A percentile compares a stretch with the other conserved stretches of the same genome.
These are phyloP conservation scores for Microstegium vimineum DNA, from an alignment of 176 grass and related monocot genomes.

Conservation along the genomic window DNA sequence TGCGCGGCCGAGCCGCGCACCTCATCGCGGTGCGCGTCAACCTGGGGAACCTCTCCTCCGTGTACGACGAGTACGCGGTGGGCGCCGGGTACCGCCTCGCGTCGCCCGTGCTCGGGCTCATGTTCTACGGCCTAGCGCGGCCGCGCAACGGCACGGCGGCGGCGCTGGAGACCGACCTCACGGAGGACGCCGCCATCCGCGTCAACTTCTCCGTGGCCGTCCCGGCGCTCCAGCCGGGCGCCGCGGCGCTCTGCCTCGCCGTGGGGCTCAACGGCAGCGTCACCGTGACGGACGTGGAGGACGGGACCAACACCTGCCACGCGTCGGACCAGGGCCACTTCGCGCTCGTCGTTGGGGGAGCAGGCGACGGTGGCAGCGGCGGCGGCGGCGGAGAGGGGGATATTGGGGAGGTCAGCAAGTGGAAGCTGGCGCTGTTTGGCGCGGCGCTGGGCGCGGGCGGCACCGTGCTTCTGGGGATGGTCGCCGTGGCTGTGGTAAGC, in stretches of 20 bases:
- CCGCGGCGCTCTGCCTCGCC: conserved; percentile 56
- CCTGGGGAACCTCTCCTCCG: conserved; percentile 67
- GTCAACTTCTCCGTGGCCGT: conserved; percentile 69
- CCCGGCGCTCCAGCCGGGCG: conserved; percentile 23
- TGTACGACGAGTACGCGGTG: conserved; percentile 42
- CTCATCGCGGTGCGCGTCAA: conserved; percentile 69
- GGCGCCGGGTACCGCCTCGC: conserved; percentile 52
- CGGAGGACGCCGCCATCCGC: conserved; percentile 44
- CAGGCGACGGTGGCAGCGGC: not conserved
- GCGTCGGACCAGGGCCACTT: conserved; percentile 74
- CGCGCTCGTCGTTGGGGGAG: conserved; percentile 50
- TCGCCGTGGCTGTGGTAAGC: conserved; percentile 63
- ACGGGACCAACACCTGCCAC: conserved; percentile 45
- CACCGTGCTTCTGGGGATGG: conserved; percentile 62
- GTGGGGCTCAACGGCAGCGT: conserved; percentile 44
- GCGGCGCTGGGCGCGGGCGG: conserved; percentile 56
- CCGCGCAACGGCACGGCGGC: conserved; percentile 24
- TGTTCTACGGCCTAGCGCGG: conserved; percentile 59
- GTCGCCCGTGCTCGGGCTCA: conserved; percentile 77
- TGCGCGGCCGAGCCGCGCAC: conserved; percentile 32
- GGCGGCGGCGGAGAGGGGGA: not conserved
- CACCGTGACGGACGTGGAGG: conserved; percentile 46
- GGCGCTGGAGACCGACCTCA: conserved; percentile 40
- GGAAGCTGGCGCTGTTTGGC: conserved; percentile 83
- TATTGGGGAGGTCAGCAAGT: conserved; percentile 48